Percentiles rank a stretch among this genome's conserved stretches.
Conservation (phyloP, 768 basidiomycete species). For the Tricholoma bakamatsutake region DNA sequence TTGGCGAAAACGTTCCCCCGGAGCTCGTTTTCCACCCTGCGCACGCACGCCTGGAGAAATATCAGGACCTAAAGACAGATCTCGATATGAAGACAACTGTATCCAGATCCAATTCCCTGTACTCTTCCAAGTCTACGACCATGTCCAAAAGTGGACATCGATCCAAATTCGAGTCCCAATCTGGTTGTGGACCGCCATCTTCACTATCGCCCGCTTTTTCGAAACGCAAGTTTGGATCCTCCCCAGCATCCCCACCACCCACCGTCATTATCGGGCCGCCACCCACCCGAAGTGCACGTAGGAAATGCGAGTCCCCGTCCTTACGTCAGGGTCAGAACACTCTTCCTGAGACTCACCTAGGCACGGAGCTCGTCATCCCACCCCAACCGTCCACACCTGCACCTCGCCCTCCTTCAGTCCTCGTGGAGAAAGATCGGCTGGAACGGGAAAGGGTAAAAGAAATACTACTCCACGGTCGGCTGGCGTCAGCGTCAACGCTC, state of each 20-base stretch:
- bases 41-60: not conserved
- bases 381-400: not conserved
- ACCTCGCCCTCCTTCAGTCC: not conserved
- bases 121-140: not conserved
- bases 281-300: not conserved
- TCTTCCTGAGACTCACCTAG: not conserved
- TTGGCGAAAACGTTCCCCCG: conserved; percentile 46
- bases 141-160: not conserved
- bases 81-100: not conserved
- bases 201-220: not conserved
- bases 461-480: not conserved
- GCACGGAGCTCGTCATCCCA: not conserved
- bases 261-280: not conserved
- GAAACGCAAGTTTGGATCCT: not conserved
- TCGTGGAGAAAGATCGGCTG: not conserved
- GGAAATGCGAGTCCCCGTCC: not conserved
- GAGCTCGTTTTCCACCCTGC: conserved; percentile 36
- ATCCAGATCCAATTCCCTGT: not conserved
- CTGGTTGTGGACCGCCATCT: not conserved
- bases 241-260: not conserved
- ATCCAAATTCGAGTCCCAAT: not conserved
- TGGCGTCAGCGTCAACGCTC: not conserved
- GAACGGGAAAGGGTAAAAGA: not conserved
- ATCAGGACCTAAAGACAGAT: not conserved
- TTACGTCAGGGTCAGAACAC: not conserved